These are phyloP conservation scores for Scleroderma bovista DNA, from an alignment of 768 basidiomycete species.

Conservation along the genomic window DNA sequence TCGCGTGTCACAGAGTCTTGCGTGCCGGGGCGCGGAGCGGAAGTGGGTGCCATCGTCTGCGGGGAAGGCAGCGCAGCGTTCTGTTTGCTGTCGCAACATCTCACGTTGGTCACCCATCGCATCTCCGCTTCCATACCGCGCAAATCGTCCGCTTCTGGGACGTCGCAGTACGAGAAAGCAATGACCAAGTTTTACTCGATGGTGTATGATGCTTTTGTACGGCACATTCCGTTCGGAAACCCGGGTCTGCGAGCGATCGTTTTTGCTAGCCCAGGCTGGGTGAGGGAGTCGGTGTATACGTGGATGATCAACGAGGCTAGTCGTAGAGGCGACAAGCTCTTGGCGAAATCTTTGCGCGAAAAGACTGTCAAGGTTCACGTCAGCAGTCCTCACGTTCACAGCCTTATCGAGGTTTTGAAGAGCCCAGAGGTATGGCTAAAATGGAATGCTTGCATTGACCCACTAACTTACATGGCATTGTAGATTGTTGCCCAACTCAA, in stretches of 20 bases:
- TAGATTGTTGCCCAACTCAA: constrained; percentile 75
- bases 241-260: constrained; percentile 81
- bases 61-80: constrained; percentile 95
- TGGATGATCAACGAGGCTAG: constrained; percentile 80
- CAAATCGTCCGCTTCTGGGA: constrained; percentile 77
- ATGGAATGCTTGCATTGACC: neutral
- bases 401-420: constrained; percentile 87
- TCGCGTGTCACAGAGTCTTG: constrained; percentile 83
- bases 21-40: constrained; percentile 90
- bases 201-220: constrained; percentile 79
- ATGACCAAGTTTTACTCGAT: constrained; percentile 77
- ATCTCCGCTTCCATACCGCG: constrained; percentile 87
- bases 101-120: constrained; percentile 90
- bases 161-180: constrained; percentile 90
- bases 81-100: constrained; percentile 93
- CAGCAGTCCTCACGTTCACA: constrained; percentile 92
- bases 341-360: constrained; percentile 70
- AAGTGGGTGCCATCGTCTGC: constrained; percentile 92
- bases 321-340: constrained; percentile 71
- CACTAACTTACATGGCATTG: neutral
- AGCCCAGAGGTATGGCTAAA: constrained; percentile 75
- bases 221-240: constrained; percentile 83
- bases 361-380: constrained; percentile 91
- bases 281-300: constrained; percentile 81
- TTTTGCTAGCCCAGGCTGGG: constrained; percentile 96